Evolutionary conservation across 148 eudicot species (phyloP), one percentile per base, ranked within the genome.

Genomic region (Camellia granthamiana): DNA sequence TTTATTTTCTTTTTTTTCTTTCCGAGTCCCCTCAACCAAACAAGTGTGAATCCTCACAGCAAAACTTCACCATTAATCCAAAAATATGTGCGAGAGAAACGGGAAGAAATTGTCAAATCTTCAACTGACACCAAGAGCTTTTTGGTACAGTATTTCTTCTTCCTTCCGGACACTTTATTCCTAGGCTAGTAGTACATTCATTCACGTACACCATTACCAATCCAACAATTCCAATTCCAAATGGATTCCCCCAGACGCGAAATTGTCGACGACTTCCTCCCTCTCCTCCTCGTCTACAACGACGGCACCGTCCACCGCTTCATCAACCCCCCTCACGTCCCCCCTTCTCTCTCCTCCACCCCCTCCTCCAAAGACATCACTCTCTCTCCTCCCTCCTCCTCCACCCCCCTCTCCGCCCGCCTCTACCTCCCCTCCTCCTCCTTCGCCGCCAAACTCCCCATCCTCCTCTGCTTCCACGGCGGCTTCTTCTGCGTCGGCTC

Each of bases 261-360:
- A 41, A 15, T 67, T 15, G 49, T 47, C 71, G 42, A 67, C 71
- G 49, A 67, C 15, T 41, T 67, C 49, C 44, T 44, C 49, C 71
- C 71, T 7, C 42, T 67, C 71, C 13, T 42, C 49, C 71, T 13
- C n/a, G 76, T 88, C 59, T 79, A 83, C 83, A 88, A 76, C 58
- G 81, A 88, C 59, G 88, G 86, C 75, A 62, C 81, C 47, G 85
- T 85, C 5, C 82, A 85, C 6, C 77, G 84, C 1, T 76, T 84
- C 44, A 38, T 19, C 8, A 60, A 75, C 38, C 65, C 85, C 0
- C 82, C 81, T 0, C n/a, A 69, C 15, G 87, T 81, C 30, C 89
- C 85, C 5, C 84, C 89, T 18, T 74, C 89, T 51, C 78, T 60
- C 7, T 71, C 78, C 2, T 85, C 81, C 21, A 81, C 85, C 9